These are phyloP conservation scores for Pseudocercospora pini-densiflorae DNA, from an alignment of 2,329 filamentous ascomycete genomes.

Conservation along the genomic window DNA sequence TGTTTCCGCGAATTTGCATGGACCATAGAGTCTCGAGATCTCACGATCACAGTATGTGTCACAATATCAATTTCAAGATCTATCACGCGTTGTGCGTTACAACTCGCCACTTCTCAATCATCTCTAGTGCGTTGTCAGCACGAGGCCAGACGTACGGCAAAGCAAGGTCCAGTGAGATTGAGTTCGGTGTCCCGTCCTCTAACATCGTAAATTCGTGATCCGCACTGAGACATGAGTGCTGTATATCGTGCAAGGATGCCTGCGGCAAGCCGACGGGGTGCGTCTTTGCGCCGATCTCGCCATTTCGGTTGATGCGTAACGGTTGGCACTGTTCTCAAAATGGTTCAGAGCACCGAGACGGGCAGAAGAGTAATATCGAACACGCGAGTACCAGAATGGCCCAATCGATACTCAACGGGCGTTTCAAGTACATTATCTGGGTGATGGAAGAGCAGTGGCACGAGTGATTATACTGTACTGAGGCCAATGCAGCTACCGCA, in stretches of 20 bases:
- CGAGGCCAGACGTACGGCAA: background rate
- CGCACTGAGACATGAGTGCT: background rate
- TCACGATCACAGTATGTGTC: constrained; percentile 5
- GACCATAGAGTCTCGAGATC: constrained; percentile 9
- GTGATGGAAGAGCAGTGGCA: background rate
- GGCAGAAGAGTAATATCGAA: background rate
- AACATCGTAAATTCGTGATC: background rate
- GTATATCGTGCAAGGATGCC: background rate
- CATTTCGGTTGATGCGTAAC: background rate
- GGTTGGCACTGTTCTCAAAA: background rate
- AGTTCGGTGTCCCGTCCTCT: background rate
- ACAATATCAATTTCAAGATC: background rate
- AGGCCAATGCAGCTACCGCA: background rate
- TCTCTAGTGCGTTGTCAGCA: too few relatives aligned
- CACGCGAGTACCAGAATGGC: background rate
- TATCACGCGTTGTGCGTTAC: background rate
- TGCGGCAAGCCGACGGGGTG: background rate
- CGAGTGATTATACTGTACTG: background rate
- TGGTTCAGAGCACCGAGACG: background rate
- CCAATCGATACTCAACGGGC: background rate
- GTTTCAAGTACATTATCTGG: background rate
- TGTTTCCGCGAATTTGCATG: background rate
- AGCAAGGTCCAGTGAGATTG: background rate
- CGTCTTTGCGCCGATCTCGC: background rate
- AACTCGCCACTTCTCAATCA: too few relatives aligned